A percentile compares a stretch with the other conserved stretches of the same genome.
Conservation (phyloP, 1,284 basidiomycete genomes). For the Agroathelia rolfsii region DNA sequence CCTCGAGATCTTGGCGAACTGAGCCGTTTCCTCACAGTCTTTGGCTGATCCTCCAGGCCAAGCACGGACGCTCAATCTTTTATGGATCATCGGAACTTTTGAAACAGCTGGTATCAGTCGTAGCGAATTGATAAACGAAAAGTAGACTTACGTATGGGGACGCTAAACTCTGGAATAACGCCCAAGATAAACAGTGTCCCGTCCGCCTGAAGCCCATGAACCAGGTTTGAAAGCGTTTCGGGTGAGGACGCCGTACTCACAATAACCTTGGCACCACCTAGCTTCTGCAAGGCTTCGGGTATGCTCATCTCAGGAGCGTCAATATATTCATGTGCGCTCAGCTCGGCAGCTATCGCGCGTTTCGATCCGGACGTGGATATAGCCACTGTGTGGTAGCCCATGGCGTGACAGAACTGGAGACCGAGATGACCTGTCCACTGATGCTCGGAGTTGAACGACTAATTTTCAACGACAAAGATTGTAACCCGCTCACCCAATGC, state of each 20-base stretch:
- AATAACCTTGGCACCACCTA: conserved; percentile 26
- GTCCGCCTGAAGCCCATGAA: conserved; percentile 22
- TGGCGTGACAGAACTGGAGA: no score
- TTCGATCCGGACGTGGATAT: no score
- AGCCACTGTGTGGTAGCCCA: no score
- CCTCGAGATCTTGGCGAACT: conserved; percentile 18
- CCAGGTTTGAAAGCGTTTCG: conserved; percentile 19
- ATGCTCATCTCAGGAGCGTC: conserved; percentile 11
- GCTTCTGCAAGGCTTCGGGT: conserved; percentile 22
- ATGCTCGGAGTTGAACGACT: conserved; percentile 12
- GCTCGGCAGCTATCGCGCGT: conserved; percentile 12
- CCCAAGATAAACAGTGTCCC: no score
- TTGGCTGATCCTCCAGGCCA: conserved; percentile 22
- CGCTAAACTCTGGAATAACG: conserved; percentile 24
- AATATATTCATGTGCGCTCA: conserved; percentile 15
- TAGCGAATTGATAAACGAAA: conserved; percentile 8
- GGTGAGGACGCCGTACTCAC: conserved; percentile 23
- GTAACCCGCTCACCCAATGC: conserved; percentile 20
- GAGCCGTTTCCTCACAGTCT: conserved; percentile 23
- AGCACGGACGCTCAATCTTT: conserved; percentile 23
- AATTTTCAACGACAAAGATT: conserved; percentile 11
- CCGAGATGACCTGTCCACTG: no score
- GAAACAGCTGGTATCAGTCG: background rate
- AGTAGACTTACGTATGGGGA: conserved; percentile 9
- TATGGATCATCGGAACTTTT: conserved; percentile 19